Conservation (phyloP, 108 stramenopile genomes). For the Schizochytrium sp. region DNA sequence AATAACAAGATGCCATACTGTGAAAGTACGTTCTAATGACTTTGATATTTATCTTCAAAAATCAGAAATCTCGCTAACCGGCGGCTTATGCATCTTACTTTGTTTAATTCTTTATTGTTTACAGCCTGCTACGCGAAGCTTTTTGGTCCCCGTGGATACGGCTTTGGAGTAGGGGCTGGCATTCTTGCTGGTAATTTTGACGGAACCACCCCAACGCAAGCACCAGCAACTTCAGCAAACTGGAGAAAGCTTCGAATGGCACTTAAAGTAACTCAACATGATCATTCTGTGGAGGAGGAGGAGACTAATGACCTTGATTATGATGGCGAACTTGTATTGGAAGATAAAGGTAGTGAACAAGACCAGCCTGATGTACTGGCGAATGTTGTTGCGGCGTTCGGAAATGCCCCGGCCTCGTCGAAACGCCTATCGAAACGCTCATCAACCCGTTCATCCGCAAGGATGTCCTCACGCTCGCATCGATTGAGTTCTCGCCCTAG, state of each 20-base stretch:
- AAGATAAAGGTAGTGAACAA: neutral
- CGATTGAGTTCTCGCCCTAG: too few species aligned
- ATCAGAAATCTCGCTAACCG: too few species aligned
- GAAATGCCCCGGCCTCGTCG: neutral
- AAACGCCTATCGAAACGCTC: neutral
- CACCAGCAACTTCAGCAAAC: neutral
- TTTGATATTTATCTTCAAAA: neutral
- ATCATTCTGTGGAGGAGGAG: neutral
- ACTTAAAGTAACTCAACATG: neutral
- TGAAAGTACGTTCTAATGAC: neutral
- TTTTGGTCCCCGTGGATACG: slow-evolving; percentile 40
- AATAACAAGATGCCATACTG: slow-evolving; percentile 1
- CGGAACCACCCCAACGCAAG: neutral
- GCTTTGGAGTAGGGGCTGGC: slow-evolving; percentile 27
- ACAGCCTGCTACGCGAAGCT: slow-evolving; percentile 24
- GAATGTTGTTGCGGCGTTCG: neutral
- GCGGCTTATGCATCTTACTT: too few species aligned
- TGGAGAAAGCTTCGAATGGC: neutral
- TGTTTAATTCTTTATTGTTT: neutral
- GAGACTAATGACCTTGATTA: neutral
- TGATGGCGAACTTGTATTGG: neutral
- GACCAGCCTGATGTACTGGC: neutral
- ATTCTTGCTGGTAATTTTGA: slow-evolving; percentile 49
- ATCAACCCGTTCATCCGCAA: too few species aligned
- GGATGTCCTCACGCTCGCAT: too few species aligned